A percentile compares a stretch with the other conserved stretches of the same genome.
Conservation (phyloP, 192 early-diverging fungal species). For the Dimargaris xerosporica region DNA sequence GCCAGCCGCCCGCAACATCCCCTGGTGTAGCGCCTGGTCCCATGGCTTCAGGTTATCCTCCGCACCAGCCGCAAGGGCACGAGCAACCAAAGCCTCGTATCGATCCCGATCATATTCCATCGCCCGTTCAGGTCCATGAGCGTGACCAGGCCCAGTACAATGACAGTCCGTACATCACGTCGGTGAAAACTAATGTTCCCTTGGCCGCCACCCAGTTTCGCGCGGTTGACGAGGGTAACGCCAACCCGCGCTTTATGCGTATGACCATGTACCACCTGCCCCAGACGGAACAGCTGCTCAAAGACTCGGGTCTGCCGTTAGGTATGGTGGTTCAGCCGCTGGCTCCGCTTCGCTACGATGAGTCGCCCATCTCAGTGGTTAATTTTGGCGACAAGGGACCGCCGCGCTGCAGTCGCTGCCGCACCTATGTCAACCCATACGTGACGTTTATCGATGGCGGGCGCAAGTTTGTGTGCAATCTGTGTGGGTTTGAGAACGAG, state of each 20-base stretch:
- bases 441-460: conserved; percentile 82
- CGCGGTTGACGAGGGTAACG: conserved; percentile 83
- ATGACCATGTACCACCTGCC: conserved; percentile 81
- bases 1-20: conserved; percentile 15
- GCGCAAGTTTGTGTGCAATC: conserved; percentile 81
- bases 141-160: conserved; percentile 56
- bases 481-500: conserved; percentile 74
- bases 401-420: conserved; percentile 78
- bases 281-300: conserved; percentile 59
- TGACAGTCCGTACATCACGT: conserved; percentile 55
- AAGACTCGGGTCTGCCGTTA: conserved; percentile 64
- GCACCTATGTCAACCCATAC: conserved; percentile 86
- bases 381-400: conserved; percentile 79
- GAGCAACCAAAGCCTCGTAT: conserved; percentile 46
- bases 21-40: conserved; percentile 18
- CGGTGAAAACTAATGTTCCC: conserved; percentile 50
- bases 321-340: conserved; percentile 86
- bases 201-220: conserved; percentile 64
- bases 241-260: conserved; percentile 81
- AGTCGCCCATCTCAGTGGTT: conserved; percentile 65
- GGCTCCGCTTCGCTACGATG: conserved; percentile 60
- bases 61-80: conserved; percentile 18
- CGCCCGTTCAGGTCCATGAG: conserved; percentile 70
- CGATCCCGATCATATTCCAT: conserved; percentile 90
- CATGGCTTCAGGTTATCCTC: conserved; percentile 7